These are phyloP conservation scores for Aspergillus sp. DNA, from an alignment of 2,329 filamentous ascomycete species.

Conservation along the genomic window DNA sequence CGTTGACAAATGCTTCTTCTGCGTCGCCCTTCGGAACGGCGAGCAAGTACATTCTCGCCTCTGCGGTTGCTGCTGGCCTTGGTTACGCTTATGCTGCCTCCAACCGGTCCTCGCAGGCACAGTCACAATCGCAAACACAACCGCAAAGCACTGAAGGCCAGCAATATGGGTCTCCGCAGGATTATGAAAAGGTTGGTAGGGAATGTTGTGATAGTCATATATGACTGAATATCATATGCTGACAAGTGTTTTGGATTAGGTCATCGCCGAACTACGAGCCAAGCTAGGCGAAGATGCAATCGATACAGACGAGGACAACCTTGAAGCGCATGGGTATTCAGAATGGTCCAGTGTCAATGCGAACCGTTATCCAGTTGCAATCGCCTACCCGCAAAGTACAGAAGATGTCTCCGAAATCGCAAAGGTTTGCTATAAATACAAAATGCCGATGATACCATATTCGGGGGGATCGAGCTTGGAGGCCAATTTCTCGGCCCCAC, in stretches of 20 bases:
- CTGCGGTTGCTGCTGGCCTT: slow-evolving; percentile 44
- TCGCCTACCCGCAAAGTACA: slow-evolving; percentile 57
- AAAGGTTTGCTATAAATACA: slow-evolving; percentile 67
- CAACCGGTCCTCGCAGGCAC: slow-evolving; percentile 19
- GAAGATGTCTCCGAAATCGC: slow-evolving; percentile 58
- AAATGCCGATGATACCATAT: slow-evolving; percentile 76
- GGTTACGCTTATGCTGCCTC: slow-evolving; percentile 45
- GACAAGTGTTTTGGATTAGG: slow-evolving; percentile 30
- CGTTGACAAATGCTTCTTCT: slow-evolving; percentile 8
- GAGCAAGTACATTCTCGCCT: slow-evolving; percentile 40
- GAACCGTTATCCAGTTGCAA: slow-evolving; percentile 53
- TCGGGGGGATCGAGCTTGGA: slow-evolving; percentile 81
- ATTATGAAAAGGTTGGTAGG: slow-evolving; percentile 32
- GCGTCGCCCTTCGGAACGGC: slow-evolving; percentile 37
- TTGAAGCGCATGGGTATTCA: slow-evolving; percentile 58
- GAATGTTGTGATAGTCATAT: neutral
- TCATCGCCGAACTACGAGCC: slow-evolving; percentile 47
- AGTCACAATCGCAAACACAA: slow-evolving; percentile 1
- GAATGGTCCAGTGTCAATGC: slow-evolving; percentile 65
- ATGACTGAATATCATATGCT: neutral
- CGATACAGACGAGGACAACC: slow-evolving; percentile 55
- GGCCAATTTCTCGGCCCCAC: slow-evolving; percentile 80
- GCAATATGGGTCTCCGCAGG: slow-evolving; percentile 31
- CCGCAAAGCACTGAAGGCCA: slow-evolving; percentile 15
- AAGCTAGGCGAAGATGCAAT: slow-evolving; percentile 52